Evolutionary conservation across 768 basidiomycete species (phyloP), one percentile per base, ranked within the genome.

Genomic region (Kwoniella heveanensis): DNA sequence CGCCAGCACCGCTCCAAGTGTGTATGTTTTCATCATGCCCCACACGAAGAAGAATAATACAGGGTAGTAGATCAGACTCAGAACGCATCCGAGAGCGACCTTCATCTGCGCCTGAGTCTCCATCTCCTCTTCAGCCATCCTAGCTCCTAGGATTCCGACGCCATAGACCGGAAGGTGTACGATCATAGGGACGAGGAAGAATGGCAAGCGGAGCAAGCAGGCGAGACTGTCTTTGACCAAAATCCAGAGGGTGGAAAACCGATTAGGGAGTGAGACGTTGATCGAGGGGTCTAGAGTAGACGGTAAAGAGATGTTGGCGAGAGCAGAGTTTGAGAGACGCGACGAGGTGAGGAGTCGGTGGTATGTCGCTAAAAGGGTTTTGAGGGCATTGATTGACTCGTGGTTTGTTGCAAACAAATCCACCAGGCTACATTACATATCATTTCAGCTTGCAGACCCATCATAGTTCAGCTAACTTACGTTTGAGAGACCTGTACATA

Each of bases 21-120:
- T 84, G 0, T 88, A 89, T 67, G 88, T 89, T 83, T 86, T 86
- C 62, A 96, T 84, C 46, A 92, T 76, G 15, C 88, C 87, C 92
- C 93, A 99, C 7, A 95, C 80, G 64, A 86, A 84, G 75, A 91
- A 86, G 82, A 97, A 97, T 32, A 88, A 80, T n/a, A 87, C 77
- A 22, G 91, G 88, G 82, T 97, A 96, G 47, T 90, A 87, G 67
- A 91, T 73, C 61, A 89, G 80, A 39, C 89, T 85, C 57, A 96
- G 79, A 36, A 95, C 72, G 26, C 86, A 70, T 1, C 92, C 92
- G 71, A 95, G 88, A 13, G 90, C 88, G 49, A 96, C 77, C 83
- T 99, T 99, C 83, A 92, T 98, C 83, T 98, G 94, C 48, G 95
- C 96, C 79, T 91, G 89, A 12, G 91, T 89, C 79, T 97, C 95